Base-by-base conservation (phyloP, 306 rosid genomes). In the Adenanthera pavonina region DNA sequence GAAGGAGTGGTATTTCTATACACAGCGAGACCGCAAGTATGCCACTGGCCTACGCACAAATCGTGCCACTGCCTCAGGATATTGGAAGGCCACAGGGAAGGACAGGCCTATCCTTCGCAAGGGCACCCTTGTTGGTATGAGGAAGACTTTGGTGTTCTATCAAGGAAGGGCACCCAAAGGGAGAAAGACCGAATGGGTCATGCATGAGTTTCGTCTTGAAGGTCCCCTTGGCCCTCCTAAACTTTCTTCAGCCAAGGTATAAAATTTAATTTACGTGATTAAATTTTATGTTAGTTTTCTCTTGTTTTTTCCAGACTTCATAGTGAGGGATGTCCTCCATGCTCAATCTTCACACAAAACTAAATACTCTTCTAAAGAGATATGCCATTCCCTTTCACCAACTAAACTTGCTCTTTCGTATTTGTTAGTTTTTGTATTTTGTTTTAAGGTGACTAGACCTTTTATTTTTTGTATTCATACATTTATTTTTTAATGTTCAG, bases 111-210 rank as follows among this genome's bases (percentile, higher is more conserved):
- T 92, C 75, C 84, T 78, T 17, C 85, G 87, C 1, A 92, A 74
- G 48, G 89, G 91, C 17, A 84, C 81, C 8, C 96, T 92, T 72
- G 96, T 94, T 9, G 98, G 98, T 4, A 94, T 94, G 98, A 91
- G 98, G 61, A 94, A 94, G 80, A 94, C 98, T 33, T 81, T 94
- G 83, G 98, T 94, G 33, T 94, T 94, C 89, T 94, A 94, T 82
- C 94, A 91, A 87, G 98, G 98, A n/a, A 84, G 98, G 77, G 98
- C 98, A 46, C 98, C 98, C 48, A 94, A 94, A 83, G 98, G 98
- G 35, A 88, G 84, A 72, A 94, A 94, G 80, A 87, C 94, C 34
- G 93, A 94, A 4, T 94, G 98, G 98, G 98, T 94, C 56, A 94
- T 94, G 97, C 97, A 94, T 75, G 98, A 94, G 61, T 94, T 94